Percentiles rank a stretch among this genome's conserved stretches.
phyloP scores from a whole-genome alignment of 306 rosid genomes.

The Arachis stenosperma region DNA sequence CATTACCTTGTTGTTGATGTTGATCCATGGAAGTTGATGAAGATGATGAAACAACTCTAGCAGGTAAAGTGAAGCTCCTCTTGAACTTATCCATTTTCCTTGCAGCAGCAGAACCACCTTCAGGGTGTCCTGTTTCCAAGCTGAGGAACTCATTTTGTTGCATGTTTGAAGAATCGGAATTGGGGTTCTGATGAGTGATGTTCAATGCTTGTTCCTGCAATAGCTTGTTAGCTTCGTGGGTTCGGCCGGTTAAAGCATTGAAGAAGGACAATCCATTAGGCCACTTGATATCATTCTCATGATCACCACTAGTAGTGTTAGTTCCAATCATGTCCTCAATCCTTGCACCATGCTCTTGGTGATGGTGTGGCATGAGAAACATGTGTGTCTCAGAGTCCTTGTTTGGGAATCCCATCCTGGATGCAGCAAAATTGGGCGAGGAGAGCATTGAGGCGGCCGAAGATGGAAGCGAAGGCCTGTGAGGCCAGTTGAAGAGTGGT shows the following conservation, averaged over 20 bases:
- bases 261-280: slow-evolving; percentile 88
- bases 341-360: slow-evolving; percentile 50
- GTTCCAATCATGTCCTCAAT: slow-evolving; percentile 75
- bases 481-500: slow-evolving; percentile 85
- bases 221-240: slow-evolving; percentile 72
- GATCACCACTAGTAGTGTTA: slow-evolving; percentile 36
- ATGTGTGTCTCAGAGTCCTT: slow-evolving; percentile 76
- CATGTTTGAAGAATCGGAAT: slow-evolving; percentile 52
- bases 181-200: slow-evolving; percentile 30
- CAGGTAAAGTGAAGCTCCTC: slow-evolving; percentile 83
- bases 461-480: slow-evolving; percentile 56
- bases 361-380: slow-evolving; percentile 77
- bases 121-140: slow-evolving; percentile 75
- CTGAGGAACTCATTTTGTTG: slow-evolving; percentile 74
- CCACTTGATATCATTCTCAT: slow-evolving; percentile 89
- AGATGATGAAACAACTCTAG: slow-evolving; percentile 81
- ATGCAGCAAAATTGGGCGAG: slow-evolving; percentile 69
- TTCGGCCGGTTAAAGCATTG: slow-evolving; percentile 82
- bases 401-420: slow-evolving; percentile 63
- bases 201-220: slow-evolving; percentile 36
- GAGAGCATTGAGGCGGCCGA: slow-evolving; percentile 68
- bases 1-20: slow-evolving; percentile 44
- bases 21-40: slow-evolving; percentile 85
- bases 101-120: slow-evolving; percentile 20
- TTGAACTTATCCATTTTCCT: slow-evolving; percentile 83